Percentiles rank a stretch among this genome's conserved stretches.
These are phyloP conservation scores for Hysterium pulicare DNA, from an alignment of 2,329 filamentous ascomycete species.

Conservation along the genomic window DNA sequence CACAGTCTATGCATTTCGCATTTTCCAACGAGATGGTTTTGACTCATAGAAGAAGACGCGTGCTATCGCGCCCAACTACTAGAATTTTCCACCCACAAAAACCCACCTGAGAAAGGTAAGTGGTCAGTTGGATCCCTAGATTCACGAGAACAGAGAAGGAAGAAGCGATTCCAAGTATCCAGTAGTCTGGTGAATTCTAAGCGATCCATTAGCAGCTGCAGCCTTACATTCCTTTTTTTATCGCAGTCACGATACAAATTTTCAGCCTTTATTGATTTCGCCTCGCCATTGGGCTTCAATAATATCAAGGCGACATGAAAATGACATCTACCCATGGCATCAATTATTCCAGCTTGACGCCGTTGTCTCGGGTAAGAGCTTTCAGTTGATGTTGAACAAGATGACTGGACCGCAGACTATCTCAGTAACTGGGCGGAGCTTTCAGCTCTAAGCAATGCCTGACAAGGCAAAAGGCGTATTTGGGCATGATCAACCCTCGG, in stretches of 20 bases:
- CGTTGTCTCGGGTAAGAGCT: constrained; percentile 18
- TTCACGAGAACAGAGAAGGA: constrained; percentile 8
- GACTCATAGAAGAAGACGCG: constrained; percentile 16
- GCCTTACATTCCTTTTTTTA: constrained; percentile 27
- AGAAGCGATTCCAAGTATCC: constrained; percentile 7
- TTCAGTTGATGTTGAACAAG: constrained; percentile 14
- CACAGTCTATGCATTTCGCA: constrained; percentile 8
- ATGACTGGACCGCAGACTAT: constrained; percentile 24
- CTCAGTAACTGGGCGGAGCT: too few relatives aligned
- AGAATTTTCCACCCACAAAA: constrained; percentile 14
- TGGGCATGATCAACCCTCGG: constrained; percentile 22
- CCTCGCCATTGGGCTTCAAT: constrained; percentile 29
- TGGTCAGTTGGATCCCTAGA: constrained; percentile 13
- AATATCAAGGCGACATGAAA: constrained; percentile 9
- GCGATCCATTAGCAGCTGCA: constrained; percentile 26
- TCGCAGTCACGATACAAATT: constrained; percentile 16
- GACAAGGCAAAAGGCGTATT: constrained; percentile 18
- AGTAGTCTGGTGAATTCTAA: constrained; percentile 13
- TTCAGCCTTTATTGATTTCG: constrained; percentile 13
- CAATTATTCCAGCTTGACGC: constrained; percentile 6
- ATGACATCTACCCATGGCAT: constrained; percentile 6
- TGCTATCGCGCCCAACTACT: constrained; percentile 13
- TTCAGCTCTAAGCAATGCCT: constrained; percentile 15
- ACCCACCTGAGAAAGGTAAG: constrained; percentile 9
- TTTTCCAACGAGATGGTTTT: constrained; percentile 10